Percentiles rank a stretch among this genome's conserved stretches.
These are phyloP conservation scores for Cadophora sp. DNA, from an alignment of 2,329 filamentous ascomycete species.

Conservation along the genomic window DNA sequence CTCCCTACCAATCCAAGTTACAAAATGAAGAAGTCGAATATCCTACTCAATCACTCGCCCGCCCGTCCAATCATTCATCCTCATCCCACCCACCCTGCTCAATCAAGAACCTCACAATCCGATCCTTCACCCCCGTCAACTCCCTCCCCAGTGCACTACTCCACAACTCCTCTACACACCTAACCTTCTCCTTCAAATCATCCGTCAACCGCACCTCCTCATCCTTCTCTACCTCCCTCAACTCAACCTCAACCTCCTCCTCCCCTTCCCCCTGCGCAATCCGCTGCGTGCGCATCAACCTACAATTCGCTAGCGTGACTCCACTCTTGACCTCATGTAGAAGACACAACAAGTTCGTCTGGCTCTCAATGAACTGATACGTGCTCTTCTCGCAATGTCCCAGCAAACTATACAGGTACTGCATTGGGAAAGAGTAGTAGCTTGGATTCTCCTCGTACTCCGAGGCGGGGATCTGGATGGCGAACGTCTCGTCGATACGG, in stretches of 20 bases:
- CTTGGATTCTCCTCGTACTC: slow-evolving; percentile 88
- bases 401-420: slow-evolving; percentile 88
- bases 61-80: slow-evolving; percentile 27
- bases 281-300: slow-evolving; percentile 71
- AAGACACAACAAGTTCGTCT: slow-evolving; percentile 88
- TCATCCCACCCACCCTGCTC: slow-evolving; percentile 84
- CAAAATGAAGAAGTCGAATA: background rate
- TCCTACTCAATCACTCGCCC: no score
- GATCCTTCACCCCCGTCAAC: slow-evolving; percentile 74
- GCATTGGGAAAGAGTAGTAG: slow-evolving; percentile 81
- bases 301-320: slow-evolving; percentile 72
- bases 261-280: slow-evolving; percentile 47
- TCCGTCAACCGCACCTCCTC: slow-evolving; percentile 78
- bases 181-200: slow-evolving; percentile 92
- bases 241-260: slow-evolving; percentile 49
- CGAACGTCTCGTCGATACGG: slow-evolving; percentile 37
- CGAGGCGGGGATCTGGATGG: slow-evolving; percentile 77
- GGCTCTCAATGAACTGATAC: slow-evolving; percentile 95
- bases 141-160: slow-evolving; percentile 81
- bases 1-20: background rate
- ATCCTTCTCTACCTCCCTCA: slow-evolving; percentile 64
- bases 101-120: slow-evolving; percentile 76
- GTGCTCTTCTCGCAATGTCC: slow-evolving; percentile 90
- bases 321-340: slow-evolving; percentile 89
- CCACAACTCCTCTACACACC: slow-evolving; percentile 92